A percentile compares a stretch with the other conserved stretches of the same genome.
Conservation (phyloP, 1,284 basidiomycete species). For the Papiliotrema terrestris region DNA sequence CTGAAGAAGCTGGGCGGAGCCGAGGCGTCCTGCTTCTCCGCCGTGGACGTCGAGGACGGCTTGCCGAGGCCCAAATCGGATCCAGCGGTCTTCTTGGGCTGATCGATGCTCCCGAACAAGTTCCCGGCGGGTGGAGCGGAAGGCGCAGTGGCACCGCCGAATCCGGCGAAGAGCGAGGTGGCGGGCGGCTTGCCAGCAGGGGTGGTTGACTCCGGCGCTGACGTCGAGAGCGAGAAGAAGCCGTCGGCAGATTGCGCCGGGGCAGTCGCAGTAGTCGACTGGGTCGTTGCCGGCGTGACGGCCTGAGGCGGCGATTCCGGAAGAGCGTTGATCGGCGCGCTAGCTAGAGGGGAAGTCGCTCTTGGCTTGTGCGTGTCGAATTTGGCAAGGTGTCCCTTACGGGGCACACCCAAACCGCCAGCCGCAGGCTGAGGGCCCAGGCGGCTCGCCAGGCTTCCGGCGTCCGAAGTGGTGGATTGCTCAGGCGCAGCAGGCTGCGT, state of each 20-base stretch:
- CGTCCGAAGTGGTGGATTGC: neutral
- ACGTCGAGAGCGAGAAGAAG: neutral
- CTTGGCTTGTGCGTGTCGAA: constrained; percentile 32
- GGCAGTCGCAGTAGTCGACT: neutral
- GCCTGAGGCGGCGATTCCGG: constrained; percentile 36
- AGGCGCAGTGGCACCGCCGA: neutral
- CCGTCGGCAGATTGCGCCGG: constrained; percentile 22
- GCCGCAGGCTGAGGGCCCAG: neutral
- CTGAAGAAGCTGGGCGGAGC: constrained; percentile 36
- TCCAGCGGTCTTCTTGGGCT: constrained; percentile 17
- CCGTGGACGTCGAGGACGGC: constrained; percentile 15
- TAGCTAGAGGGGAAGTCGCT: constrained; percentile 43
- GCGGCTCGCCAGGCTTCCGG: neutral
- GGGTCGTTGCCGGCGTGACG: neutral
- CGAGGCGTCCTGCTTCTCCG: constrained; percentile 7
- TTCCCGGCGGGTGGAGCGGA: neutral
- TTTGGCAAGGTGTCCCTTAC: constrained; percentile 19
- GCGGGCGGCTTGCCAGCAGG: constrained; percentile 19
- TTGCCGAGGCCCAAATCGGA: constrained; percentile 30
- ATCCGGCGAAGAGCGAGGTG: constrained; percentile 23
- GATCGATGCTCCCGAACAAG: constrained; percentile 7
- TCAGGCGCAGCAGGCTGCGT: constrained; percentile 3
- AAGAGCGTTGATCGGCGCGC: constrained; percentile 31
- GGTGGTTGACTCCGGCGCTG: constrained; percentile 16
- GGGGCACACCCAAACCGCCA: neutral